Conservation (phyloP, 352 stramenopile species). For the Peronospora belbahrii region DNA sequence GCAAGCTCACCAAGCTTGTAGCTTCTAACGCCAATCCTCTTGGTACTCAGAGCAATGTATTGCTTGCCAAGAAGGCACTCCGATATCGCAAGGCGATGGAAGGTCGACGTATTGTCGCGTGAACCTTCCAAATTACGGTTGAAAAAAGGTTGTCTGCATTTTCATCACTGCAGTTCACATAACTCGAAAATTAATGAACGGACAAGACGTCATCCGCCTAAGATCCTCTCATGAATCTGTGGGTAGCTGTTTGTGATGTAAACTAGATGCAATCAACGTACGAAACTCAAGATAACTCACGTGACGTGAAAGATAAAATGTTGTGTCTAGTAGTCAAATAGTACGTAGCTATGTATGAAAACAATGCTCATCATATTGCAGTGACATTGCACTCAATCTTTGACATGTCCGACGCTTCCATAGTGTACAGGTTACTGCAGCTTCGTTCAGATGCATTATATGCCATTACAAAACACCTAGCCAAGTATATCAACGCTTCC, state of each 20-base stretch:
- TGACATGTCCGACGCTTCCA: not conserved
- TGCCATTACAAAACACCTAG: no score
- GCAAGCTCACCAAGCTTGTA: slow-evolving; percentile 11
- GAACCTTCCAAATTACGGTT: not conserved
- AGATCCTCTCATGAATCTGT: not conserved
- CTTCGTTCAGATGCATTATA: no score
- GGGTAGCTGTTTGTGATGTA: slow-evolving; percentile 1
- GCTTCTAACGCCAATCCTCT: not conserved
- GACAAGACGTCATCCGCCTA: not conserved
- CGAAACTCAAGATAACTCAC: slow-evolving; percentile 1
- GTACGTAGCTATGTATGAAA: slow-evolving; percentile 16
- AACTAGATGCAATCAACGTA: not conserved
- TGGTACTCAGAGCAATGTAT: slow-evolving; percentile 15
- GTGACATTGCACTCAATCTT: not conserved
- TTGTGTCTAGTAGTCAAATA: slow-evolving; percentile 3
- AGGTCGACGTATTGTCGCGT: slow-evolving; percentile 8
- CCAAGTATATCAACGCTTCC: no score
- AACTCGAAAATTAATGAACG: not conserved
- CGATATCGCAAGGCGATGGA: slow-evolving; percentile 24
- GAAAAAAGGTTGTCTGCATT: slow-evolving; percentile 2
- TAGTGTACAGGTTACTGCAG: no score
- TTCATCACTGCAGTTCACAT: no score
- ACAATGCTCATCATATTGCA: slow-evolving; percentile 5
- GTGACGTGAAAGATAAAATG: not conserved
- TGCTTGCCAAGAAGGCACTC: slow-evolving; percentile 25